A percentile compares a stretch with the other conserved stretches of the same genome.
Conservation (phyloP, 306 rosid species). For the Sicyos edulis region DNA sequence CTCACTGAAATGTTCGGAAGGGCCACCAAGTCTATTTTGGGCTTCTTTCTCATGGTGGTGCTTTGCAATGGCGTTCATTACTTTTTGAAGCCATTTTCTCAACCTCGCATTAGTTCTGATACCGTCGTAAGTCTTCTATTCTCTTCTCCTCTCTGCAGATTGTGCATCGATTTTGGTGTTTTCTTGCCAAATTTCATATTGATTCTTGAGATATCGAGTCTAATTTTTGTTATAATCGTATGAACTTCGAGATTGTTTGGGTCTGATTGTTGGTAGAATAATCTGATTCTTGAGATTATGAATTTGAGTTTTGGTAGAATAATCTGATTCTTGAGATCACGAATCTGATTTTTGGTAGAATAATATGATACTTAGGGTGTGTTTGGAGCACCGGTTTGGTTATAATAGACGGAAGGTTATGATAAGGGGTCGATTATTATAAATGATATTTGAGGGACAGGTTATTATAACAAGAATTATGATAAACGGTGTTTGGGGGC, state of each 20-base stretch:
- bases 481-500: too few species aligned
- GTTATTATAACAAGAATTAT: too few species aligned
- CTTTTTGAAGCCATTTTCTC: slow-evolving; percentile 50
- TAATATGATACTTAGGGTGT: too few species aligned
- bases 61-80: slow-evolving; percentile 59
- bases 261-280: too few species aligned
- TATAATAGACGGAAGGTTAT: too few species aligned
- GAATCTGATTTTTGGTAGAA: too few species aligned
- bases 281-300: not conserved
- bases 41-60: slow-evolving; percentile 59
- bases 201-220: not conserved
- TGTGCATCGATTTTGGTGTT: not conserved
- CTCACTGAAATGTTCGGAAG: slow-evolving; percentile 33
- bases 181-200: too few species aligned
- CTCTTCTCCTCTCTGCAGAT: not conserved
- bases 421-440: too few species aligned
- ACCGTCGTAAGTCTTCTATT: slow-evolving; percentile 43
- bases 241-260: too few species aligned
- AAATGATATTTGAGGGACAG: too few species aligned
- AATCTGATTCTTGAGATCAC: not conserved
- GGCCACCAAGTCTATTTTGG: slow-evolving; percentile 33
- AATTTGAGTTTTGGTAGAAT: not conserved
- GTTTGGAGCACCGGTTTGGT: too few species aligned
- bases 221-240: not conserved
- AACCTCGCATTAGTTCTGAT: slow-evolving; percentile 69